phyloP scores from a whole-genome alignment of 495 filamentous ascomycete genomes.

The Penicillium paradoxum region DNA sequence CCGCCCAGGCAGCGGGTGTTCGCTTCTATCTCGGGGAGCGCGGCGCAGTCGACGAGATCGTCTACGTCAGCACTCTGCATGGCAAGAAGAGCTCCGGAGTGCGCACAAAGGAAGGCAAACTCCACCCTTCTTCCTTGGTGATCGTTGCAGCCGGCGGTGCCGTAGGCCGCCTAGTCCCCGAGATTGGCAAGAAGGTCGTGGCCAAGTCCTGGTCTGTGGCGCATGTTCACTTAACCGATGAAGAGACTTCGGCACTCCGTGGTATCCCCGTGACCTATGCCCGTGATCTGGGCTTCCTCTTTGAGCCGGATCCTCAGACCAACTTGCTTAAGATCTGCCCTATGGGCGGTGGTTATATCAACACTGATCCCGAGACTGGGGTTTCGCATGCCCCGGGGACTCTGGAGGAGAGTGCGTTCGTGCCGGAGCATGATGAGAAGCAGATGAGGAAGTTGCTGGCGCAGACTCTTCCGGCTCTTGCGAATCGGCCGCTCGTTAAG shows the following conservation, averaged over 20 bases:
- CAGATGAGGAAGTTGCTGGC: conserved; percentile 40
- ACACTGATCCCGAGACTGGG: conserved; percentile 34
- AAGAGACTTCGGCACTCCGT: conserved; percentile 45
- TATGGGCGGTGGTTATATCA: conserved; percentile 50
- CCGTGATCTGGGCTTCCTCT: conserved; percentile 56
- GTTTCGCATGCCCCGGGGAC: conserved; percentile 30
- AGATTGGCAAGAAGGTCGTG: conserved; percentile 37
- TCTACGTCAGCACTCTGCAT: conserved; percentile 18
- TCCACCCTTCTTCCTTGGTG: conserved; percentile 33
- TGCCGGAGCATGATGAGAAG: conserved; percentile 47
- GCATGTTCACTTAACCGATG: conserved; percentile 49
- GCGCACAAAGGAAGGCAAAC: conserved; percentile 32
- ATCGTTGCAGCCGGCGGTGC: conserved; percentile 45
- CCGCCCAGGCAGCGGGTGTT: conserved; percentile 28
- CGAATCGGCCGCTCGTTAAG: conserved; percentile 44
- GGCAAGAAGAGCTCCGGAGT: conserved; percentile 29
- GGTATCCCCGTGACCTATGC: conserved; percentile 52
- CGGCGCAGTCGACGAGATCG: conserved; percentile 22
- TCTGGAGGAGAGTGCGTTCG: conserved; percentile 32
- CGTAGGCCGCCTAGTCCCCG: conserved; percentile 39
- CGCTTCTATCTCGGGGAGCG: conserved; percentile 34
- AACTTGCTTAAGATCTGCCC: conserved; percentile 52
- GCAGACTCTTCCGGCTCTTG: conserved; percentile 46
- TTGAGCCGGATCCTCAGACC: conserved; percentile 52
- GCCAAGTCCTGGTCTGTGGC: conserved; percentile 50